Evolutionary conservation across 345 rosid genomes (phyloP).

Genomic region (Sisymbrium altissimum): DNA sequence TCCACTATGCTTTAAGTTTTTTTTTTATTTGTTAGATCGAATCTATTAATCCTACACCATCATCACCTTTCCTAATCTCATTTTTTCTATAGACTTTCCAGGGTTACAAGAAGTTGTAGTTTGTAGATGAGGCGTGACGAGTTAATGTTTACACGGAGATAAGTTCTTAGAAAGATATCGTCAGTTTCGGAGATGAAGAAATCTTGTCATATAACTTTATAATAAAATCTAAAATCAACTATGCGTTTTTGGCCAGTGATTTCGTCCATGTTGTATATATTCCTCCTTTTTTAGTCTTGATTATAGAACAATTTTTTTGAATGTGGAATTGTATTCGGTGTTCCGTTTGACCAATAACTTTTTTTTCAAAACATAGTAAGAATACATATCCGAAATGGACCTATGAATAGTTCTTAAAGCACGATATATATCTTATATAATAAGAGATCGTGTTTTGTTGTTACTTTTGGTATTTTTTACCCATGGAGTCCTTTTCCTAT

Average conservation of each 20-base stretch:
- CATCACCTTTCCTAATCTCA: not conserved
- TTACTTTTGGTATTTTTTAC: not conserved
- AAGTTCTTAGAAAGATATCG: not conserved
- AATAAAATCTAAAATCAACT: not conserved
- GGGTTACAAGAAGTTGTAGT: not conserved
- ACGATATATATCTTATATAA: too few species aligned
- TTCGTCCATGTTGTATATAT: not conserved
- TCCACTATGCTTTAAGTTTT: slow-evolving; percentile 7
- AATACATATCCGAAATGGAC: not conserved
- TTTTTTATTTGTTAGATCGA: not conserved
- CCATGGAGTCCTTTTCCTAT: not conserved
- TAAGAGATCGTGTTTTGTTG: not conserved
- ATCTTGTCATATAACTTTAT: not conserved
- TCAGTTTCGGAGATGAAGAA: too few species aligned
- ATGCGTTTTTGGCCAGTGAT: not conserved
- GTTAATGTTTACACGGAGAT: not conserved
- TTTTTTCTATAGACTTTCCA: not conserved
- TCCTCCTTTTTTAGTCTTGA: too few species aligned
- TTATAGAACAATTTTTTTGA: not conserved
- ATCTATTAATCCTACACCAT: slow-evolving; percentile 17
- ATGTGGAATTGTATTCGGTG: not conserved
- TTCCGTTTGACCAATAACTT: not conserved
- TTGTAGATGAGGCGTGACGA: not conserved
- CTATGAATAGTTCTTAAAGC: not conserved
- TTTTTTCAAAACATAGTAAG: not conserved